These are phyloP conservation scores for Eucalyptus polyanthemos DNA, from an alignment of 345 rosid species.

Conservation along the genomic window DNA sequence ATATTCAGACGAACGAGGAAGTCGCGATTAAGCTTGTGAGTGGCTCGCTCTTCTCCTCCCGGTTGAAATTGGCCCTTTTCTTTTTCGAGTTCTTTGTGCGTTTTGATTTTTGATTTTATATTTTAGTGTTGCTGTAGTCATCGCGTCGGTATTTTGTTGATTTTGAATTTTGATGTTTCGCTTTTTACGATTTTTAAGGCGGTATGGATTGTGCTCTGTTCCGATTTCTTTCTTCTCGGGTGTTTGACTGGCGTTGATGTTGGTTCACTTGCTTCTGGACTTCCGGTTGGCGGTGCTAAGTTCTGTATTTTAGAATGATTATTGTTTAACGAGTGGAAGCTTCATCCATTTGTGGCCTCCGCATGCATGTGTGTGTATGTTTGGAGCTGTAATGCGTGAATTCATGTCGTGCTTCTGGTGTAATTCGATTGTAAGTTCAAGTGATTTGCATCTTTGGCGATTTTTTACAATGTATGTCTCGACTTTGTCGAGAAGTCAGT, in stretches of 20 bases:
- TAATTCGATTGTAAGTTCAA: not conserved
- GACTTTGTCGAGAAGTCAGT: not conserved
- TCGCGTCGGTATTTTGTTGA: not conserved
- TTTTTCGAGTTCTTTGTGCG: not conserved
- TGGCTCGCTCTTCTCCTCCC: not conserved
- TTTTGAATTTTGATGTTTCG: not conserved
- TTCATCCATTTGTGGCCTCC: not conserved
- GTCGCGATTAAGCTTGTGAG: slow-evolving; percentile 96
- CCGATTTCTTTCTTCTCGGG: not conserved
- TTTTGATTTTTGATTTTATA: not conserved
- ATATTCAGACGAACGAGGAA: slow-evolving; percentile 85
- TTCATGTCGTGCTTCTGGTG: not conserved
- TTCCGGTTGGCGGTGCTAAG: not conserved
- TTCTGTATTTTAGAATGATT: not conserved
- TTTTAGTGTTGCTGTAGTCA: not conserved
- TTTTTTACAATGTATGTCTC: not conserved
- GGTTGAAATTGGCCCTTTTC: not conserved
- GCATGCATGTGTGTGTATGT: not conserved
- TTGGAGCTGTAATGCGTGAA: not conserved
- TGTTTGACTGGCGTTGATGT: not conserved
- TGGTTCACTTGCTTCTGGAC: not conserved
- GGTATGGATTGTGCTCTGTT: not conserved
- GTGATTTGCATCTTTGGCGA: not conserved
- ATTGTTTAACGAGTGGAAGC: not conserved
- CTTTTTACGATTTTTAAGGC: not conserved